Base-by-base conservation (phyloP, 495 filamentous ascomycete species). In the Evernia prunastri region DNA sequence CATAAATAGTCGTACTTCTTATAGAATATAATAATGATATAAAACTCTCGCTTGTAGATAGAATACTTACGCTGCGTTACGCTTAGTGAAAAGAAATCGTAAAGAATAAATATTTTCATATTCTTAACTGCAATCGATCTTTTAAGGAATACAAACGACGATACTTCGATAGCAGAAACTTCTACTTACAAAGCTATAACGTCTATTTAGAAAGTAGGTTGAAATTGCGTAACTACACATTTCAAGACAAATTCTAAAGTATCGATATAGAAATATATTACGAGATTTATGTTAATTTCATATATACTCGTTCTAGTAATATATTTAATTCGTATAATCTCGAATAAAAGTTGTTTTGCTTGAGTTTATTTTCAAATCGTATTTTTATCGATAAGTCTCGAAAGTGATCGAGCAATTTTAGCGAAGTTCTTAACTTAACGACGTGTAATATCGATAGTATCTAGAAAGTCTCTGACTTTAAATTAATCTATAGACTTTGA, bases 1-100 rank as follows among this genome's bases (percentile, higher is more conserved):
- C 12, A 67, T 51, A 67, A 9, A 27, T 63, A 67, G 6, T 67
- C 35, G 31, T 63, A 67, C 17, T 67, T 67, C 7, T 15, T 57
- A 49, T 20, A 0, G 27, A 67, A 67, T 2, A 20, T 54, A 0
- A 67, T 51, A 36, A 67, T 63, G 1, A 31, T 53, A 63, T 63
- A 67, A 3, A 67, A 51, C 13, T 67, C 20, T 17, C 37, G 33
- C 17, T 63, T 63, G 35, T 67, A 67, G 3, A 23, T 63, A 8
- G n/a, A 25, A 25, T 66, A 66, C 12, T 43, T 42, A 12, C 33
- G 31, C 47, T 61, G n/a, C 61, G 40, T 35, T 23, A 35, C 2
- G 10, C 15, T 61, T 20, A 45, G 13, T 7, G 36, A 7, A 37
- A 37, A 37, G 36, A 10, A 45, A 23, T 45, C 11, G 23, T 56